These are phyloP conservation scores for Talaromyces wortmannii DNA, from an alignment of 495 filamentous ascomycete species.

Conservation along the genomic window DNA sequence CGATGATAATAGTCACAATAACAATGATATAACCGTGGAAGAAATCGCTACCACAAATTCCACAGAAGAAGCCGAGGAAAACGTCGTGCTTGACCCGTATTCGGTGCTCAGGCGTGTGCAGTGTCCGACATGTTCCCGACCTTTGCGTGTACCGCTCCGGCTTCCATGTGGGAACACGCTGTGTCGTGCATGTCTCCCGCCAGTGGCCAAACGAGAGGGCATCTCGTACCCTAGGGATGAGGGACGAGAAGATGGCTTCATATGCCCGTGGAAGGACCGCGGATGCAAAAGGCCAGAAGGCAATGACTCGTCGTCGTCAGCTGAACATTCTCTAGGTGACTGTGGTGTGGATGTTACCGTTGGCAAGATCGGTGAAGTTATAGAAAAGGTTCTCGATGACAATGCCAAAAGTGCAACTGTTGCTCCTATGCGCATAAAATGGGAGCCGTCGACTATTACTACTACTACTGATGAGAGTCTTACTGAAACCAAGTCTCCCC, in stretches of 20 bases:
- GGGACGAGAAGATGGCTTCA: constrained; percentile 58
- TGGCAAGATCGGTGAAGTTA: constrained; percentile 54
- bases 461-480: constrained; percentile 21
- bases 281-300: constrained; percentile 31
- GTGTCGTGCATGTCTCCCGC: constrained; percentile 70
- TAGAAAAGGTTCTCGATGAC: constrained; percentile 33
- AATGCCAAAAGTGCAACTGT: constrained; percentile 12
- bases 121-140: constrained; percentile 66
- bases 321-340: constrained; percentile 69
- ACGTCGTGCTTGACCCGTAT: constrained; percentile 8
- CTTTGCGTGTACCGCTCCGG: constrained; percentile 61
- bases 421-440: constrained; percentile 20
- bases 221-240: constrained; percentile 68
- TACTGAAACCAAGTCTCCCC: constrained; percentile 21
- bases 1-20: not conserved
- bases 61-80: constrained; percentile 23
- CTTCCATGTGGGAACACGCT: constrained; percentile 78
- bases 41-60: constrained; percentile 23
- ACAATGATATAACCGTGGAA: not conserved
- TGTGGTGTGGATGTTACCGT: constrained; percentile 72
- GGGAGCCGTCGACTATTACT: not conserved
- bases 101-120: constrained; percentile 64
- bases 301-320: constrained; percentile 2
- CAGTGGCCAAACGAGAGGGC: constrained; percentile 49
- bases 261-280: constrained; percentile 55